Evolutionary conservation across 2,329 filamentous ascomycete species (phyloP).

Genomic region (Fusarium protoensiforme): DNA sequence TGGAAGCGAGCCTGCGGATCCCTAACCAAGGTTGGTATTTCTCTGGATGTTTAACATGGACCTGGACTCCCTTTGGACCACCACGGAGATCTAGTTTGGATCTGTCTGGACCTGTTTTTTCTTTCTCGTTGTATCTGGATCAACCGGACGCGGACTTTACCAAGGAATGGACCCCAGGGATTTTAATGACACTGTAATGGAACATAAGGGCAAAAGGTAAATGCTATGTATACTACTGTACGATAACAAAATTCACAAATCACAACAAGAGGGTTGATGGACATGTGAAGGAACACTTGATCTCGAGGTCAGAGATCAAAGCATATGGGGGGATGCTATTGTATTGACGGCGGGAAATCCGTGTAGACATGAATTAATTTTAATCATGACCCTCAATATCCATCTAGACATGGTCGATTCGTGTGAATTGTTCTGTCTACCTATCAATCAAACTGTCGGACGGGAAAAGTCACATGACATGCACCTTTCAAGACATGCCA

Average conservation of each 20-base stretch:
- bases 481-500: not conserved
- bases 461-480: not conserved
- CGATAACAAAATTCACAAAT: not conserved
- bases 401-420: not conserved
- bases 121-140: not conserved
- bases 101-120: not conserved
- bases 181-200: not conserved
- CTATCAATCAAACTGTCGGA: too few species aligned
- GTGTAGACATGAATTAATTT: not conserved
- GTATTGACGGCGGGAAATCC: not conserved
- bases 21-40: not conserved
- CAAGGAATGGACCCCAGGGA: not conserved
- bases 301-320: not conserved
- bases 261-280: not conserved
- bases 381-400: not conserved
- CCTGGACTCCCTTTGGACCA: constrained; percentile 7
- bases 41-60: not conserved
- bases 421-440: not conserved
- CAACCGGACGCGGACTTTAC: not conserved
- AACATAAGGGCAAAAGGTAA: not conserved
- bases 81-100: constrained; percentile 4
- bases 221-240: not conserved
- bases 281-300: not conserved
- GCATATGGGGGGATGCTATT: not conserved
- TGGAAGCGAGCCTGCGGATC: not conserved